These are phyloP conservation scores for Meyerozyma guilliermondii DNA, from an alignment of 1,139 yeast genomes.

Conservation along the genomic window DNA sequence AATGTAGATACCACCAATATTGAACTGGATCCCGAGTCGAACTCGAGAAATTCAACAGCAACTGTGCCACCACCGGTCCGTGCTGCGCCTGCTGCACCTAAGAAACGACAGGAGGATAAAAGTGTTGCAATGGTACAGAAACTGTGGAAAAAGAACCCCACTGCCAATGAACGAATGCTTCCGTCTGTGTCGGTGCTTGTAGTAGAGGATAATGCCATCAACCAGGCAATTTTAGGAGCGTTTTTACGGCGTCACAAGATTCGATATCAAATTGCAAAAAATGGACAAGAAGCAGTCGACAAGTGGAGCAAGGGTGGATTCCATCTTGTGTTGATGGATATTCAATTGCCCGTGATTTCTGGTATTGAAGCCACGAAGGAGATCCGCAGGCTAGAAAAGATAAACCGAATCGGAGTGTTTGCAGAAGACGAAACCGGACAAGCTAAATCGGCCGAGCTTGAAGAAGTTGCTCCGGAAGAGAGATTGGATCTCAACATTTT, in stretches of 20 bases:
- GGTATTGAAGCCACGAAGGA: constrained; percentile 92
- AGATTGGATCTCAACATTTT: constrained; percentile 56
- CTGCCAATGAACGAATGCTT: constrained; percentile 43
- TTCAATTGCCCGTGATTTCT: constrained; percentile 88
- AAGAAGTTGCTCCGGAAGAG: constrained; percentile 33
- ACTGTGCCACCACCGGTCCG: background rate
- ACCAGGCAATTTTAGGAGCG: constrained; percentile 90
- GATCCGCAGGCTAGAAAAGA: constrained; percentile 74
- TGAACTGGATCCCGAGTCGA: background rate
- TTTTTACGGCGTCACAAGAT: constrained; percentile 83
- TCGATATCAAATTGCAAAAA: constrained; percentile 79
- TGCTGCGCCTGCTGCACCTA: background rate
- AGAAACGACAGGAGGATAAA: background rate
- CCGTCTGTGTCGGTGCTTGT: constrained; percentile 88
- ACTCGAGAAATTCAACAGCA: too few relatives aligned
- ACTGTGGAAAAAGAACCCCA: constrained; percentile 5
- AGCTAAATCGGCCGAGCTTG: constrained; percentile 18
- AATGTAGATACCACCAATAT: background rate
- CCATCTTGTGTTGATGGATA: constrained; percentile 90
- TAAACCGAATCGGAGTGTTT: constrained; percentile 79
- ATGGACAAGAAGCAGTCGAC: constrained; percentile 89
- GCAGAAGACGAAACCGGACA: constrained; percentile 39
- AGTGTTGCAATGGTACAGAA: constrained; percentile 4
- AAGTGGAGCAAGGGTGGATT: constrained; percentile 92
- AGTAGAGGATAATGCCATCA: constrained; percentile 94